These are phyloP conservation scores for Plectranthus barbatus DNA, from an alignment of 257 asterid species.

Conservation along the genomic window DNA sequence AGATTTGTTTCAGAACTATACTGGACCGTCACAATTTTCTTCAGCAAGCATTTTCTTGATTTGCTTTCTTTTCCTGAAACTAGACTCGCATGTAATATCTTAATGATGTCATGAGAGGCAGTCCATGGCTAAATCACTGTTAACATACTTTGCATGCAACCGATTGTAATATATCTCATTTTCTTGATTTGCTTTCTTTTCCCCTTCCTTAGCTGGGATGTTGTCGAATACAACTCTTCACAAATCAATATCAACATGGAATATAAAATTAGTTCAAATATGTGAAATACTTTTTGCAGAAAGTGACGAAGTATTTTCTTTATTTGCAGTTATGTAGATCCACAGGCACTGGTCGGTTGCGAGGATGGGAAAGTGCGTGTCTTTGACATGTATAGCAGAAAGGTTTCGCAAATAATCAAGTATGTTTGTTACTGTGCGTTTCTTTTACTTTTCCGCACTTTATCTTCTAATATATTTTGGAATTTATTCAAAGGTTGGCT, in stretches of 20 bases:
- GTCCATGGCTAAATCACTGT: neutral
- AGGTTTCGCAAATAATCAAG: slow-evolving; percentile 76
- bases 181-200: neutral
- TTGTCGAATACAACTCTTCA: slow-evolving; percentile 1
- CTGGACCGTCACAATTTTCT: neutral
- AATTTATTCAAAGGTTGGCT: neutral
- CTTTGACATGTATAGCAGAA: slow-evolving; percentile 94
- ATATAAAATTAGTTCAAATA: neutral
- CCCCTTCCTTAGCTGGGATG: slow-evolving; percentile 3
- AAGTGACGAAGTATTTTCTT: slow-evolving; percentile 3
- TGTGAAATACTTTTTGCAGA: neutral
- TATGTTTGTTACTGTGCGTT: slow-evolving; percentile 21
- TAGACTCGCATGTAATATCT: neutral
- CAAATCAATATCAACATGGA: neutral
- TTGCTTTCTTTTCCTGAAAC: neutral
- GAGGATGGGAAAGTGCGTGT: slow-evolving; percentile 89
- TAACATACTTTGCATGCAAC: neutral
- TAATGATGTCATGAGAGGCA: neutral
- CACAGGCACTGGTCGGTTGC: slow-evolving; percentile 87
- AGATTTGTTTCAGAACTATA: neutral
- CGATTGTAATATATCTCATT: neutral
- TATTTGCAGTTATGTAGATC: slow-evolving; percentile 75
- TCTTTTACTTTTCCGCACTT: neutral
- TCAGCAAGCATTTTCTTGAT: neutral
- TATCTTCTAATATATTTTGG: neutral